Conservation (phyloP, 2,329 filamentous ascomycete species). For the Chrysoporthe cubensis region DNA sequence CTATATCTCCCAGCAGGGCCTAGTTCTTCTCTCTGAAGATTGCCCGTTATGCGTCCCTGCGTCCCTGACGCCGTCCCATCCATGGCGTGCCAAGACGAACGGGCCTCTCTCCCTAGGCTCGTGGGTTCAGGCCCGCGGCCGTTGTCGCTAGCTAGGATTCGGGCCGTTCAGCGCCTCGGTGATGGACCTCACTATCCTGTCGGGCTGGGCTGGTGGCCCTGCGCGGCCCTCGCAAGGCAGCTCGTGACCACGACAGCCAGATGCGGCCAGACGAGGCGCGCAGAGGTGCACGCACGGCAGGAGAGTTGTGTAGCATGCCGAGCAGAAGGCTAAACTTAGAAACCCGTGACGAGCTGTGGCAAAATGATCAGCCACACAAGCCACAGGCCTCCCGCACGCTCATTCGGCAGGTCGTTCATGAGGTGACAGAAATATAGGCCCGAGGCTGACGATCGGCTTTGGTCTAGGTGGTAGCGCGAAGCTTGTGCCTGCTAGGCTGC, state of each 20-base stretch:
- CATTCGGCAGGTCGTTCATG: slow-evolving; percentile 11
- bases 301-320: too few relatives aligned
- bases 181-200: neutral
- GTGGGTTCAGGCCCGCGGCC: neutral
- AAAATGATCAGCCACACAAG: slow-evolving; percentile 26
- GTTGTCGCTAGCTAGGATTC: neutral
- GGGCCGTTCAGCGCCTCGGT: neutral
- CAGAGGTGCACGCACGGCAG: neutral
- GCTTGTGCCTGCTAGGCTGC: neutral
- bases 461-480: neutral
- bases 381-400: slow-evolving; percentile 27
- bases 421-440: neutral
- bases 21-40: slow-evolving; percentile 9
- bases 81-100: slow-evolving; percentile 7
- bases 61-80: neutral
- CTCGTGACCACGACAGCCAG: too few relatives aligned
- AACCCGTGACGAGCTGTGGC: slow-evolving; percentile 15
- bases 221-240: too few relatives aligned
- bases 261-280: neutral
- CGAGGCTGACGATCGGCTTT: too few relatives aligned
- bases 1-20: slow-evolving; percentile 10
- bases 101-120: neutral
- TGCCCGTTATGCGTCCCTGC: slow-evolving; percentile 10
- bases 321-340: neutral
- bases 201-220: neutral